Conservation (phyloP, 805 yeast genomes). For the Schwanniomyces vanrijiae region DNA sequence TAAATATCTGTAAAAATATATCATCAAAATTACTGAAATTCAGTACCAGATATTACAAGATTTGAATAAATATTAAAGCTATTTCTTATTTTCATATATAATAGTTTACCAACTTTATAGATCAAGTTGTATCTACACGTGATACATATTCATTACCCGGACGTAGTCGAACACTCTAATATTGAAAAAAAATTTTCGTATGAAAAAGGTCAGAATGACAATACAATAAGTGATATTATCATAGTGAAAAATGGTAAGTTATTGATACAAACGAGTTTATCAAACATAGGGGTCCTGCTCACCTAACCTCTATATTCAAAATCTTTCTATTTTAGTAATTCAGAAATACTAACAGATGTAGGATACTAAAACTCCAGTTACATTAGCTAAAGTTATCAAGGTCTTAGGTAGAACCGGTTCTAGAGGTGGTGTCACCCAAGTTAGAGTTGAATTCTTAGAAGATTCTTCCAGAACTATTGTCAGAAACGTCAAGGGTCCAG, state of each 20-base stretch:
- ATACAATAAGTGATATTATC: conserved; percentile 1
- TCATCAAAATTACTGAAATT: no score
- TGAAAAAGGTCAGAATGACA: not conserved
- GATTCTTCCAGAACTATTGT: conserved; percentile 49
- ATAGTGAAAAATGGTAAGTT: conserved; percentile 3
- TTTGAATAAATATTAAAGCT: no score
- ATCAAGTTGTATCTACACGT: not conserved
- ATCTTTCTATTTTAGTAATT: not conserved
- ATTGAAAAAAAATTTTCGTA: conserved; percentile 4
- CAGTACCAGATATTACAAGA: no score
- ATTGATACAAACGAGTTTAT: not conserved
- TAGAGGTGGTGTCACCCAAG: conserved; percentile 86
- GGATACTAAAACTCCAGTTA: conserved; percentile 85
- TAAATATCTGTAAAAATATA: no score
- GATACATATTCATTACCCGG: conserved; percentile 1
- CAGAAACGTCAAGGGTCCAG: conserved; percentile 53
- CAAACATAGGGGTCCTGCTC: no score
- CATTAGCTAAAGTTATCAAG: conserved; percentile 99
- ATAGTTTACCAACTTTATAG: not conserved
- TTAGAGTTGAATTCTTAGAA: conserved; percentile 49
- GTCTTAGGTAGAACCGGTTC: conserved; percentile 99
- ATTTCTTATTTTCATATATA: no score
- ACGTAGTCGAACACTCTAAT: not conserved
- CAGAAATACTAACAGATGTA: conserved; percentile 13
- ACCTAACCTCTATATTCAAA: not conserved